These are phyloP conservation scores for Nymphaea thermarum DNA, from an alignment of 164 flowering plant species.

Conservation along the genomic window DNA sequence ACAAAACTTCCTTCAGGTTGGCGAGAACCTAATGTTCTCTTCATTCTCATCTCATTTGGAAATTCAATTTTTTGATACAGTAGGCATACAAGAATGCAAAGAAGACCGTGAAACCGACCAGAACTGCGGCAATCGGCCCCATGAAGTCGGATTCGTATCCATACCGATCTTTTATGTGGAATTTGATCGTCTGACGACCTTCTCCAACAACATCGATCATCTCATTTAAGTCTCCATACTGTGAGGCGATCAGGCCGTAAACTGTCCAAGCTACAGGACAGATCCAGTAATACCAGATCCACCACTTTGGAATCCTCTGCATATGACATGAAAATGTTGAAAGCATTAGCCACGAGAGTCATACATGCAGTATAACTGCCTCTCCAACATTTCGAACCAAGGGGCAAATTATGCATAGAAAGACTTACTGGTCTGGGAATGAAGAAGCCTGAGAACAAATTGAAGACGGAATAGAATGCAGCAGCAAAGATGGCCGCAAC, in stretches of 20 bases:
- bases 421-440: constrained; percentile 31
- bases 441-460: constrained; percentile 82
- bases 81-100: constrained; percentile 67
- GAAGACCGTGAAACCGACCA: constrained; percentile 60
- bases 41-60: constrained; percentile 53
- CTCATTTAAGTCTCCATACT: constrained; percentile 48
- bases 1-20: too few species aligned
- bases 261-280: constrained; percentile 94
- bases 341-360: too few species aligned
- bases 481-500: constrained; percentile 47
- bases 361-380: not conserved
- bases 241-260: constrained; percentile 64
- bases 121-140: constrained; percentile 66
- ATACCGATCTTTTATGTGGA: constrained; percentile 34
- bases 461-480: constrained; percentile 66
- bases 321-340: not conserved
- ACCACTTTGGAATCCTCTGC: constrained; percentile 87
- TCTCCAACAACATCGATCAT: constrained; percentile 34
- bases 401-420: not conserved
- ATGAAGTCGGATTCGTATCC: constrained; percentile 58
- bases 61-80: constrained; percentile 60
- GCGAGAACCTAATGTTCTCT: not conserved
- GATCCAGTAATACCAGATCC: constrained; percentile 95
- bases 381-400: not conserved
- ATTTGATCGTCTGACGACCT: constrained; percentile 12